Evolutionary conservation across 2,329 filamentous ascomycete species (phyloP).

Genomic region (Arthrobotrys pseudoclavata): DNA sequence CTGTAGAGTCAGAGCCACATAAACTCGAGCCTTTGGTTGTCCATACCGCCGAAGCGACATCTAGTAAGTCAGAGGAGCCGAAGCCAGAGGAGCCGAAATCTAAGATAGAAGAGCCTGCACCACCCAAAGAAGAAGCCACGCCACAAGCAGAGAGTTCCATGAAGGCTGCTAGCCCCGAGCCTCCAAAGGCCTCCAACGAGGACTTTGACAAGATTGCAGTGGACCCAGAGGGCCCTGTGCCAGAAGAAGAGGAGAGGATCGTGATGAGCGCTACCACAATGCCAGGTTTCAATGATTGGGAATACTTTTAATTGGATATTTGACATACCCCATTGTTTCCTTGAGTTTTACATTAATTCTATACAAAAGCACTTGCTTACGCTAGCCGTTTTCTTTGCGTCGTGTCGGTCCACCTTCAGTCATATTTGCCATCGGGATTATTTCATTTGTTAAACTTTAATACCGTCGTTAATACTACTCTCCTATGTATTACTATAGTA

Average conservation of each 20-base stretch:
- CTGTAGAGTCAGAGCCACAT: constrained; percentile 31
- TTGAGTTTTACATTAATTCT: constrained; percentile 16
- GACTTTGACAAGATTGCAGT: constrained; percentile 58
- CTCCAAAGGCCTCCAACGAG: constrained; percentile 31
- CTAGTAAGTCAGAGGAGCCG: constrained; percentile 3
- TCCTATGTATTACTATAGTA: constrained; percentile 39
- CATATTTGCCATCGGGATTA: constrained; percentile 1
- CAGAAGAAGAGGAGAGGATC: constrained; percentile 57
- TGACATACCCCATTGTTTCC: not conserved
- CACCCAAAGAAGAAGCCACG: constrained; percentile 20
- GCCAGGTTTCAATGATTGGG: constrained; percentile 50
- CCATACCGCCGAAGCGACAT: not conserved
- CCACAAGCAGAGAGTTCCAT: constrained; percentile 38
- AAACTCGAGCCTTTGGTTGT: constrained; percentile 4
- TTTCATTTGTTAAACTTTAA: constrained; percentile 26
- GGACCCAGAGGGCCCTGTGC: constrained; percentile 52
- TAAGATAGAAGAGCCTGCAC: constrained; percentile 6
- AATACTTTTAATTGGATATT: constrained; percentile 44
- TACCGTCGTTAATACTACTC: not conserved
- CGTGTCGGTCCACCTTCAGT: not conserved
- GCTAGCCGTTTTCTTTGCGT: constrained; percentile 18
- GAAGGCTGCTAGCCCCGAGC: constrained; percentile 29
- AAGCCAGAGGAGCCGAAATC: constrained; percentile 10
- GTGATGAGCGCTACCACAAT: constrained; percentile 55
- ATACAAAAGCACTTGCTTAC: constrained; percentile 39